A percentile compares a stretch with the other conserved stretches of the same genome.
phyloP scores from a whole-genome alignment of 768 basidiomycete species.

The Artomyces pyxidatus region DNA sequence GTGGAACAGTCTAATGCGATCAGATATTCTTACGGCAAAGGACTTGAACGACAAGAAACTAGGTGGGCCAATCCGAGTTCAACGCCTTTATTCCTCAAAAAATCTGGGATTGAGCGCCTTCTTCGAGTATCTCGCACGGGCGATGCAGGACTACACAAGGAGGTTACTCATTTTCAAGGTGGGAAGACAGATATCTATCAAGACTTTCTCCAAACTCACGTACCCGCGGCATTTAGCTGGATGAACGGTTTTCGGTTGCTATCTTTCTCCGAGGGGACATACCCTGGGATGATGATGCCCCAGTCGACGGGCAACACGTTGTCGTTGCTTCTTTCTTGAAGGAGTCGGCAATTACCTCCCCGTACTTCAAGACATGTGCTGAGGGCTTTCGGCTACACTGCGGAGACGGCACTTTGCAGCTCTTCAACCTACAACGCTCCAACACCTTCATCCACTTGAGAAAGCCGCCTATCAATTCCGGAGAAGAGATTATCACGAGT shows the following conservation, averaged over 20 bases:
- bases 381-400: slow-evolving; percentile 42
- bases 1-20: slow-evolving; percentile 59
- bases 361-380: neutral
- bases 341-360: neutral
- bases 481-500: slow-evolving; percentile 43
- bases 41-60: slow-evolving; percentile 48
- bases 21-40: slow-evolving; percentile 43
- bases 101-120: slow-evolving; percentile 45
- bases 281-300: slow-evolving; percentile 30
- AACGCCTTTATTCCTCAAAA: slow-evolving; percentile 52
- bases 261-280: slow-evolving; percentile 57
- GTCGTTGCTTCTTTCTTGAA: slow-evolving; percentile 4
- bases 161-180: slow-evolving; percentile 55
- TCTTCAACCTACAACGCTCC: slow-evolving; percentile 42
- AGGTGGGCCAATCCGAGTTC: slow-evolving; percentile 44
- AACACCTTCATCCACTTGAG: slow-evolving; percentile 56
- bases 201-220: too few relatives aligned
- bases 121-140: slow-evolving; percentile 52
- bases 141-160: slow-evolving; percentile 47
- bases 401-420: slow-evolving; percentile 46
- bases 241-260: slow-evolving; percentile 52
- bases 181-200: slow-evolving; percentile 1
- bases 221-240: slow-evolving; percentile 45
- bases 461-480: slow-evolving; percentile 36
- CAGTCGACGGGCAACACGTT: slow-evolving; percentile 3